Evolutionary conservation across 805 yeast species (phyloP), one percentile per base, ranked within the genome.

Genomic region (Zygosaccharomyces rouxii): DNA sequence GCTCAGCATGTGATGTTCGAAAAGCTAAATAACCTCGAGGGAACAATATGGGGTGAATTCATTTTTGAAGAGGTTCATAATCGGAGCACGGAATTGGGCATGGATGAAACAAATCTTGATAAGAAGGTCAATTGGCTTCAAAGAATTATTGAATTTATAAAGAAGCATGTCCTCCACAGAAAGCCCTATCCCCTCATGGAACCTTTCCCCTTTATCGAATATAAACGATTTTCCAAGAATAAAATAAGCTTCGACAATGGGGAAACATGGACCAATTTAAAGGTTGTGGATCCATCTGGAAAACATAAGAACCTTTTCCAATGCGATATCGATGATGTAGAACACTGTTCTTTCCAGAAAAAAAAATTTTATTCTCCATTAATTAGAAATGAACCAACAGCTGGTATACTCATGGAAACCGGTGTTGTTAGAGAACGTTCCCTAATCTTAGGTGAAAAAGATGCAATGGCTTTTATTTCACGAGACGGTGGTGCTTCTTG

Each of bases 401-500:
- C 84, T 0, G 83, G 81, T 41, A 74, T 73, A 21, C 41, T 71
- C 33, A 42, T 56, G n/a, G 7, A 47, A 2, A 18, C 48, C 1
- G 62, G 63, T 21, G 29, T 38, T 13, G 57, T 57, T 0, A 40
- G 53, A 7, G 59, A 52, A 38, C 50, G 52, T 4, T 3, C 35
- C 11, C 13, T 21, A 6, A 10, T 30, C 1, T 43, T 47, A 14
- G 41, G 38, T 11, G 48, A 51, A 14, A 41, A 45, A 10, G 16
- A 38, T 23, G 19, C 11, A 5, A 69, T 70, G 43, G 81, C 92
- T 0, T 88, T 71, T 60, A 62, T 86, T 7, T 84, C 95, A 0
- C 69, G 84, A 49, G 88, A 88, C 67, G 89, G 86, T 26, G 95
- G 96, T 23, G 58, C 73, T 11, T 68, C 83, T 0, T 88, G 95